Conservation (phyloP, 2,329 filamentous ascomycete genomes). For the Sporothrix variecibatus region DNA sequence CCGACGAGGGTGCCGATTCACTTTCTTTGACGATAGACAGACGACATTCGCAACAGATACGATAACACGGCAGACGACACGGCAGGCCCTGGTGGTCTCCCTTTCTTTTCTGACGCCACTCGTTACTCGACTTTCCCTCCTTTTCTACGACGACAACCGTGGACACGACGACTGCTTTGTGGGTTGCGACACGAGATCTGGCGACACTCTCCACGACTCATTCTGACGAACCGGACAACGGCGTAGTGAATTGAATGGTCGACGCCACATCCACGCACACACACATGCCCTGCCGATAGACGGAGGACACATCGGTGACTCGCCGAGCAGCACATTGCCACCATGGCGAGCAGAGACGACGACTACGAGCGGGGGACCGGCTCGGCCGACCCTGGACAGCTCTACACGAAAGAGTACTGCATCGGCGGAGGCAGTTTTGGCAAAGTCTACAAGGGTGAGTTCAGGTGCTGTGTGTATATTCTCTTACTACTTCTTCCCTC, state of each 20-base stretch:
- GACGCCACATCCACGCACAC: neutral
- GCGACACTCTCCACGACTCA: neutral
- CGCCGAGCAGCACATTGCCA: neutral
- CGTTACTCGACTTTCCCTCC: neutral
- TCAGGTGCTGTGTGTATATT: neutral
- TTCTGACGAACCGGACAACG: neutral
- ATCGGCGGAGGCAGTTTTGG: constrained; percentile 97
- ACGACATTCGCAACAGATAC: neutral
- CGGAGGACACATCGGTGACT: neutral
- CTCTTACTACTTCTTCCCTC: neutral
- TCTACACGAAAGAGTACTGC: constrained; percentile 92
- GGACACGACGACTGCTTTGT: neutral
- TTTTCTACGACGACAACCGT: neutral
- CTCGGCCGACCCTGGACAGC: constrained; percentile 77
- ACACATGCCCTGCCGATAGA: constrained; percentile 4
- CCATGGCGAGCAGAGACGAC: constrained; percentile 26
- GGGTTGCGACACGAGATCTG: neutral
- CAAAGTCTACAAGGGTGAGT: constrained; percentile 92
- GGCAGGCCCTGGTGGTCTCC: constrained; percentile 7
- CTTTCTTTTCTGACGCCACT: neutral
- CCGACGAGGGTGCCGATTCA: neutral
- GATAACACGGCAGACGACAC: neutral
- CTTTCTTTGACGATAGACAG: neutral
- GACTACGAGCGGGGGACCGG: constrained; percentile 50
- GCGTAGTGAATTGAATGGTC: neutral